Conservation (phyloP, 2,329 filamentous ascomycete species). For the Colletotrichum sp. region DNA sequence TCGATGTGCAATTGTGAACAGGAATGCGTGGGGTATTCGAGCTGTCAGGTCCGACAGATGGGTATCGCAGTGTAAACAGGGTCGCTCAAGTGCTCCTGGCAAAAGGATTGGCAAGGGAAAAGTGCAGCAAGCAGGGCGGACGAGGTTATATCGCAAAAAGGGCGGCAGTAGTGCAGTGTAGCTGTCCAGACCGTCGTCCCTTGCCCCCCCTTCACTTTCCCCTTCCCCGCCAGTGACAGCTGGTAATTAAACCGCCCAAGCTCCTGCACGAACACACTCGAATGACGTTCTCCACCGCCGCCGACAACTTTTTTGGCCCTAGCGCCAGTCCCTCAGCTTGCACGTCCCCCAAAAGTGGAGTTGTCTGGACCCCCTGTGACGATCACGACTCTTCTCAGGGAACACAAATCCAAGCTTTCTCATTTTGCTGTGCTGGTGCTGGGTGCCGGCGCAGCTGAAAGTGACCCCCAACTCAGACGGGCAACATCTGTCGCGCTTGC, state of each 20-base stretch:
- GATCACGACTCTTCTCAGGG: slow-evolving; percentile 8
- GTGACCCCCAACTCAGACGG: background rate
- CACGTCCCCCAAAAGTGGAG: slow-evolving; percentile 1
- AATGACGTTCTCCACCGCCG: slow-evolving; percentile 21
- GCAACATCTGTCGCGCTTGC: background rate
- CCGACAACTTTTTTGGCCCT: background rate
- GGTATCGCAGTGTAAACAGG: background rate
- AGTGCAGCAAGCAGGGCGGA: background rate
- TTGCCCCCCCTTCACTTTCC: background rate
- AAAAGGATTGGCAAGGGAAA: background rate
- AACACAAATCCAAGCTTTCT: background rate
- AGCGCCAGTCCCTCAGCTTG: slow-evolving; percentile 6
- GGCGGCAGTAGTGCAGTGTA: background rate
- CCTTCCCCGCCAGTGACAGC: slow-evolving; percentile 14
- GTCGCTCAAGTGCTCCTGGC: background rate
- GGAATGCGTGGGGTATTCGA: background rate
- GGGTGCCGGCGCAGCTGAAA: background rate
- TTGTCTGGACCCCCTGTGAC: slow-evolving; percentile 13
- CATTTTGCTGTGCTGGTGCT: background rate
- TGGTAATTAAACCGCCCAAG: slow-evolving; percentile 17
- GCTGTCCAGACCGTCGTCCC: background rate
- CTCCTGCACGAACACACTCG: slow-evolving; percentile 10
- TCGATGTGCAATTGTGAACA: slow-evolving; percentile 27
- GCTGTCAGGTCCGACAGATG: background rate
- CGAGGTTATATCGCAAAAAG: slow-evolving; percentile 3